phyloP scores from a whole-genome alignment of 805 yeast species.

The Cyberlindnera meyerae region DNA sequence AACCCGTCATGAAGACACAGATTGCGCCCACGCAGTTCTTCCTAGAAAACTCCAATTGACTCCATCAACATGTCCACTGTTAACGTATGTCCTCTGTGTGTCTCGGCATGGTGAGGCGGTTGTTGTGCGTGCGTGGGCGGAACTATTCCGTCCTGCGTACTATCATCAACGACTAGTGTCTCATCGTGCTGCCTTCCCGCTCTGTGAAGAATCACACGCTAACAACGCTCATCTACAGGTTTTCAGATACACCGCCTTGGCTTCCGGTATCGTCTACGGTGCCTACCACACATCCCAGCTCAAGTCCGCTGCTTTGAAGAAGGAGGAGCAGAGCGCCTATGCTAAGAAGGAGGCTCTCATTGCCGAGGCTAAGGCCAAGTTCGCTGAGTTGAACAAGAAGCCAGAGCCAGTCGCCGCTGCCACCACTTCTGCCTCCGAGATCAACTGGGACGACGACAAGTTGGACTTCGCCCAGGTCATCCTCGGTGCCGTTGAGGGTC shows the following conservation, averaged over 20 bases:
- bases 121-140: neutral
- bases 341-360: conserved; percentile 69
- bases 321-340: conserved; percentile 54
- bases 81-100: conserved; percentile 36
- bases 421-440: conserved; percentile 33
- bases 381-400: conserved; percentile 56
- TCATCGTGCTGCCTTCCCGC: too few relatives aligned
- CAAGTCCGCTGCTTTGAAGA: conserved; percentile 53
- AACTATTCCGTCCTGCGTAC: too few relatives aligned
- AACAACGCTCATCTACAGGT: conserved; percentile 43
- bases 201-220: too few relatives aligned
- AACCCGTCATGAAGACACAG: too few relatives aligned
- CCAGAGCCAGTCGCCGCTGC: conserved; percentile 32
- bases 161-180: too few relatives aligned
- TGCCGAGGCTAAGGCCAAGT: conserved; percentile 85
- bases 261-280: conserved; percentile 86
- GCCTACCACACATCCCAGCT: conserved; percentile 74
- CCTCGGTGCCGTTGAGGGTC: conserved; percentile 57
- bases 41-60: too few relatives aligned
- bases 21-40: too few relatives aligned
- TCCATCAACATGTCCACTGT: conserved; percentile 39
- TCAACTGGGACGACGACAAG: conserved; percentile 85
- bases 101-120: neutral
- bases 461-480: conserved; percentile 75
- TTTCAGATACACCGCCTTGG: conserved; percentile 88